These are phyloP conservation scores for Trichophyton benhamiae DNA, from an alignment of 2,329 filamentous ascomycete genomes.

Conservation along the genomic window DNA sequence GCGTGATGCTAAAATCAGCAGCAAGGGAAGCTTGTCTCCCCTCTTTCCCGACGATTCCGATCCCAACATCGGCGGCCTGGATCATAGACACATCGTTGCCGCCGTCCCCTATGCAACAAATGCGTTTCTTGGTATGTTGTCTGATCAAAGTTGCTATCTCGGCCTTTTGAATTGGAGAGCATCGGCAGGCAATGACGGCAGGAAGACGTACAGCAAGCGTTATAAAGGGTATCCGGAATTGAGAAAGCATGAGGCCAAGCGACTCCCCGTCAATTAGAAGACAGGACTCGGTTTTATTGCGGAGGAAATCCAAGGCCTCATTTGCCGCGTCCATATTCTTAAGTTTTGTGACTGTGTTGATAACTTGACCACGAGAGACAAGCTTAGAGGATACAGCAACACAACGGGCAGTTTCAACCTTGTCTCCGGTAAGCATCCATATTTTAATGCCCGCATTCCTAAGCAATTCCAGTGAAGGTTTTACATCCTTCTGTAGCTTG, in stretches of 20 bases:
- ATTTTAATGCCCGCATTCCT: constrained; percentile 98
- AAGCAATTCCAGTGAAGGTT: constrained; percentile 83
- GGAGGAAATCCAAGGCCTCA: constrained; percentile 76
- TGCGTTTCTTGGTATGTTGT: constrained; percentile 80
- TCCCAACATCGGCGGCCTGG: constrained; percentile 91
- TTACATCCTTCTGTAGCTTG: constrained; percentile 89
- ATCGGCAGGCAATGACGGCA: constrained; percentile 89
- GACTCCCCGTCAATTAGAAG: constrained; percentile 93
- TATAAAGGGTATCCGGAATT: constrained; percentile 78
- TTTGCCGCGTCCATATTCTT: constrained; percentile 74
- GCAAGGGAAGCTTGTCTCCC: constrained; percentile 88
- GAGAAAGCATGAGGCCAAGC: constrained; percentile 65
- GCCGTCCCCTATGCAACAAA: constrained; percentile 95
- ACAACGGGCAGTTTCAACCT: constrained; percentile 92
- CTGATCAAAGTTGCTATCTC: constrained; percentile 86
- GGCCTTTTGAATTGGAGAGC: constrained; percentile 92
- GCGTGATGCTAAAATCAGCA: constrained; percentile 90
- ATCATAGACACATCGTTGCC: constrained; percentile 99
- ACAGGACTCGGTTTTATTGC: constrained; percentile 73
- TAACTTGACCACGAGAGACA: constrained; percentile 85
- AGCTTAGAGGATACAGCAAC: constrained; percentile 92
- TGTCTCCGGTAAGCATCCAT: constrained; percentile 99
- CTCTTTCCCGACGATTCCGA: constrained; percentile 97
- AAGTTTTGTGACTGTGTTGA: constrained; percentile 80
- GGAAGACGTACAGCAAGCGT: constrained; percentile 76